Percentiles rank a stretch among this genome's conserved stretches.
Conservation (phyloP, 768 basidiomycete genomes). For the Rhodotorula toruloides region DNA sequence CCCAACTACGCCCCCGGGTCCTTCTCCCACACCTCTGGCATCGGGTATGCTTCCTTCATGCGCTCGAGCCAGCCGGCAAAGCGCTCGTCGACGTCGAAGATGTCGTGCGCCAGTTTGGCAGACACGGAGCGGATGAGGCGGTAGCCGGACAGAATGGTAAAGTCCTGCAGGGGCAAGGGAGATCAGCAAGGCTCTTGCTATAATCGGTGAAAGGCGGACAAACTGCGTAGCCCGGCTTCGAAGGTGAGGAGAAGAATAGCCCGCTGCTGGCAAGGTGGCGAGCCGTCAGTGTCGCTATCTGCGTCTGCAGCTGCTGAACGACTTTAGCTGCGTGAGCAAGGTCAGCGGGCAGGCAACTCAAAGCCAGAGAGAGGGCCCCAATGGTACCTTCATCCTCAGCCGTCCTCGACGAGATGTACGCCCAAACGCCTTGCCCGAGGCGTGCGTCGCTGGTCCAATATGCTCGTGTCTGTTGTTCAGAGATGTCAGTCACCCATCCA, state of each 20-base stretch:
- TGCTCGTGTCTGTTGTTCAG: not conserved
- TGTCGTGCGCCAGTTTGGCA: not conserved
- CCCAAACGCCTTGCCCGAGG: not conserved
- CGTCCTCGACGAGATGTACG: not conserved
- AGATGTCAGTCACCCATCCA: too few relatives aligned
- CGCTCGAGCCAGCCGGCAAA: slow-evolving; percentile 1
- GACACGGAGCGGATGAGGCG: slow-evolving; percentile 17
- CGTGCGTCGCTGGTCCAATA: not conserved
- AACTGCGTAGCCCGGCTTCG: not conserved
- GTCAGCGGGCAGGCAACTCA: not conserved
- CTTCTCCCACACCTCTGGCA: not conserved
- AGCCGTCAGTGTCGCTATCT: not conserved
- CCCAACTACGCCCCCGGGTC: slow-evolving; percentile 1
- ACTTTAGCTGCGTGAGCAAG: not conserved
- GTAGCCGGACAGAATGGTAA: not conserved
- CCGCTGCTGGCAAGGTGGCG: not conserved
- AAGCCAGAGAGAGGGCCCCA: fast-evolving
- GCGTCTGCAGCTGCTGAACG: not conserved
- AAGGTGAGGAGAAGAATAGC: not conserved
- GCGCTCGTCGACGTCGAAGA: not conserved
- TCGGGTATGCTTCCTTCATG: slow-evolving; percentile 3
- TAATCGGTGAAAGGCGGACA: not conserved
- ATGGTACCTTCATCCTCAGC: not conserved
- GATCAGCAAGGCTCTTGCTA: too few relatives aligned
- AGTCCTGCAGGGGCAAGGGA: too few relatives aligned